These are phyloP conservation scores for Eucalyptus marginata DNA, from an alignment of 345 rosid genomes.

Conservation along the genomic window DNA sequence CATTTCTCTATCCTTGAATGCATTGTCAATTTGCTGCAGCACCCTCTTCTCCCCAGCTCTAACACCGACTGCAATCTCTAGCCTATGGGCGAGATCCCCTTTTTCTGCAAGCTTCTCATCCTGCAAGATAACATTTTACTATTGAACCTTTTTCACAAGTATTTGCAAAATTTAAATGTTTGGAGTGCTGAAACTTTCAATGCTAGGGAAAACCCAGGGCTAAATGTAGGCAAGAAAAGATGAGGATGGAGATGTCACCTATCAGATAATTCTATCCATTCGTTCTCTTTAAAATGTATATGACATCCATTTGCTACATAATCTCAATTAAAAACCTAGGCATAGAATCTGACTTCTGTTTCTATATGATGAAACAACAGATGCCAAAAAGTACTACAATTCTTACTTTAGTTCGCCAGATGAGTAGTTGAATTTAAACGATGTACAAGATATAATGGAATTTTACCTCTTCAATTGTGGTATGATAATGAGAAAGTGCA, in stretches of 20 bases:
- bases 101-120: constrained; percentile 55
- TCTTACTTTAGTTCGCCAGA: not conserved
- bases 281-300: not conserved
- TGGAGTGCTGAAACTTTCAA: not conserved
- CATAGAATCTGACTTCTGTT: not conserved
- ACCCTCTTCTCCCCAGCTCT: constrained; percentile 80
- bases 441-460: not conserved
- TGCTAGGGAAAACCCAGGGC: not conserved
- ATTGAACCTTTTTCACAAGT: not conserved
- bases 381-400: not conserved
- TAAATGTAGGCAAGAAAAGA: not conserved
- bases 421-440: not conserved
- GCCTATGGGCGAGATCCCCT: constrained; percentile 29
- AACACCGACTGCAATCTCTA: constrained; percentile 51
- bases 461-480: constrained; percentile 74
- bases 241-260: not conserved
- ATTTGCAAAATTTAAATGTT: not conserved
- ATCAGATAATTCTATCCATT: not conserved
- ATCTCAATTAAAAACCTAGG: not conserved
- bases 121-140: constrained; percentile 12
- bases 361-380: not conserved
- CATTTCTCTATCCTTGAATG: constrained; percentile 54
- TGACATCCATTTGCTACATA: not conserved
- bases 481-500: constrained; percentile 62
- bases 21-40: constrained; percentile 58